phyloP scores from a whole-genome alignment of 441 rosid species.

The Dalechampia spathulata region DNA sequence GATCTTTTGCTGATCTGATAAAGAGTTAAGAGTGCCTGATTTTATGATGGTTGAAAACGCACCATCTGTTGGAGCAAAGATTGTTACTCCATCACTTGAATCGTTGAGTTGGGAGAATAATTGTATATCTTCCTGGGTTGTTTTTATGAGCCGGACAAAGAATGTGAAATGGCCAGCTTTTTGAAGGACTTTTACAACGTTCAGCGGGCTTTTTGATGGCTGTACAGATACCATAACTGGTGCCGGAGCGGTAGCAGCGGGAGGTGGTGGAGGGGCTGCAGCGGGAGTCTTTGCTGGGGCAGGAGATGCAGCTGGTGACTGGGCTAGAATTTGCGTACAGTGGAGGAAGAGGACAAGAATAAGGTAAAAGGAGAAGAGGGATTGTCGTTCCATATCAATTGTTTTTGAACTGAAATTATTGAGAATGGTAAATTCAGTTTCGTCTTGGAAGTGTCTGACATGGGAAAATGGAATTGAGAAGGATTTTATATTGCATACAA shows the following conservation, averaged over 20 bases:
- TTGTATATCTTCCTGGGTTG: neutral
- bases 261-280: neutral
- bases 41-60: slow-evolving; percentile 11
- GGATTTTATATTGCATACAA: slow-evolving; percentile 16
- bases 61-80: slow-evolving; percentile 2
- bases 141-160: slow-evolving; percentile 10
- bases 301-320: slow-evolving; percentile 12
- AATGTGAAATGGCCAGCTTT: slow-evolving; percentile 8
- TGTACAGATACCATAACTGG: slow-evolving; percentile 1
- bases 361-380: slow-evolving; percentile 8
- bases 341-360: slow-evolving; percentile 30
- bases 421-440: neutral
- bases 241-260: slow-evolving; percentile 1
- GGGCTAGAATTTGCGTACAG: slow-evolving; percentile 26
- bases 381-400: slow-evolving; percentile 19
- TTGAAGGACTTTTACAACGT: slow-evolving; percentile 7
- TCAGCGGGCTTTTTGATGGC: slow-evolving; percentile 7
- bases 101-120: slow-evolving; percentile 4
- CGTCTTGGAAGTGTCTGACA: slow-evolving; percentile 4
- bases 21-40: slow-evolving; percentile 1
- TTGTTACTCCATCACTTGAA: slow-evolving; percentile 8
- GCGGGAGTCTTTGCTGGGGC: slow-evolving; percentile 1
- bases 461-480: slow-evolving; percentile 2
- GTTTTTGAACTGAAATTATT: neutral
- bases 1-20: slow-evolving; percentile 7